A percentile compares a stretch with the other conserved stretches of the same genome.
These are phyloP conservation scores for Leccinellum luteum DNA, from an alignment of 768 basidiomycete genomes.

Conservation along the genomic window DNA sequence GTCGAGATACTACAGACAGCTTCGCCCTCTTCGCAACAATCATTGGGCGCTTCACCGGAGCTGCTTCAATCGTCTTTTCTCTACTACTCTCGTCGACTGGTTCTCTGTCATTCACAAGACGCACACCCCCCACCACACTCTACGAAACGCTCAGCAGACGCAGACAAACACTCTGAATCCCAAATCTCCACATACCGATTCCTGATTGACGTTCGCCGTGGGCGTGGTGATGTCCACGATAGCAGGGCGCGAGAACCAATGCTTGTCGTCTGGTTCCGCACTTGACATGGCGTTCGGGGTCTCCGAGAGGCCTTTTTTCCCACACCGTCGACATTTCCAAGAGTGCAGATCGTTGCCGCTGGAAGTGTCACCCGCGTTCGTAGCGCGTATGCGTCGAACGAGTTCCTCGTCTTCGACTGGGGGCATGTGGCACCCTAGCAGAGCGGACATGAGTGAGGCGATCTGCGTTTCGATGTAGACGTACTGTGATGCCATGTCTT, in stretches of 20 bases:
- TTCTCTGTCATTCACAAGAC: not conserved
- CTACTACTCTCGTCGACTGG: not conserved
- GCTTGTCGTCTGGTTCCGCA: not conserved
- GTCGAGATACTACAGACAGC: not conserved
- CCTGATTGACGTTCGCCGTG: conserved; percentile 1
- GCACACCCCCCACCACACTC: not conserved
- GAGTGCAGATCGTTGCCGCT: conserved; percentile 15
- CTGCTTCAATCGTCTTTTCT: not conserved
- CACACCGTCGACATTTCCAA: conserved; percentile 33
- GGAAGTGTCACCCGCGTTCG: conserved; percentile 9
- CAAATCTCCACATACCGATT: conserved; percentile 8
- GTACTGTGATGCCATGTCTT: conserved; percentile 36
- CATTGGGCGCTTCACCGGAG: not conserved
- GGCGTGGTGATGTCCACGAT: not conserved
- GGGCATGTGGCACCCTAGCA: conserved; percentile 27
- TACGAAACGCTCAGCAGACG: conserved; percentile 7
- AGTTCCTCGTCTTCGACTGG: not conserved
- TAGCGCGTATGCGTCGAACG: too few relatives aligned
- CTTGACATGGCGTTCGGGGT: conserved; percentile 4
- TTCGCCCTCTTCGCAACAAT: not conserved
- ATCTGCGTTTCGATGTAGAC: conserved; percentile 1
- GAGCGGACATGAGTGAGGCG: not conserved
- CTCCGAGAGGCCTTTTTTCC: conserved; percentile 15
- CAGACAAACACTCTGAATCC: not conserved
- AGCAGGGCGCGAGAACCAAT: not conserved